Base-by-base conservation (phyloP, 1,139 yeast genomes). In the Geotrichum macrosporum region DNA sequence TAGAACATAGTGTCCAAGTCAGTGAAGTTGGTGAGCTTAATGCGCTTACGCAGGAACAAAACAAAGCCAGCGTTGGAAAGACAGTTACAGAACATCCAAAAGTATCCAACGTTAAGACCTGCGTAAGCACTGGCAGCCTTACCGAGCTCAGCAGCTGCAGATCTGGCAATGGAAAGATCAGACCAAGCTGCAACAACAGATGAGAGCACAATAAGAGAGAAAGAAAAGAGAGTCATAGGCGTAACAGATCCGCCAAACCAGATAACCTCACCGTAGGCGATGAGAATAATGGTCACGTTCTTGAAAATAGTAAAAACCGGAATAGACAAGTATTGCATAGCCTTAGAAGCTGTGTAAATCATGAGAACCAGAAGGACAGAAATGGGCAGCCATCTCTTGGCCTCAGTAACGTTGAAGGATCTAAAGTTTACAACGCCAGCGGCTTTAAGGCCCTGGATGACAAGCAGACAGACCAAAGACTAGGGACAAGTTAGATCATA, bases 1-100 rank as follows among this genome's bases (percentile, higher is more conserved):
- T 89, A 92, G 73, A 81, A 92, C 96, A 89, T 92, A 67, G 98
- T 92, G 72, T 92, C 98, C 62, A 89, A 85, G 72, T 94, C 98
- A 73, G 86, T 86, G 75, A 94, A 92, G 75, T 88, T 88, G 61
- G 96, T 86, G 68, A 86, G 77, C 81, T 89, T 89, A 62, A 94
- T 92, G 76, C 96, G 84, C 78, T 88, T 92, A 76, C 96, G 84
- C 95, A 92, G 83, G 72, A 84, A 77, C 60, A 92, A 76, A 44
- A 92, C 97, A 64, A 89, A 92, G 4, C 95, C 77, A 44, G 98
- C 97, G 48, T 95, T 84, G 21, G 96, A 80, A 64, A 92, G 74
- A 74, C 98, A 92, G 78, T 92, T 94, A 63, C 81, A 66, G 57
- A 86, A 76, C 97, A 92, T 92, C 98, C 98, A 92, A 67, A 88